Evolutionary conservation across 2,329 filamentous ascomycete species (phyloP), one percentile per base, ranked within the genome.

Genomic region (Fusarium sp.): DNA sequence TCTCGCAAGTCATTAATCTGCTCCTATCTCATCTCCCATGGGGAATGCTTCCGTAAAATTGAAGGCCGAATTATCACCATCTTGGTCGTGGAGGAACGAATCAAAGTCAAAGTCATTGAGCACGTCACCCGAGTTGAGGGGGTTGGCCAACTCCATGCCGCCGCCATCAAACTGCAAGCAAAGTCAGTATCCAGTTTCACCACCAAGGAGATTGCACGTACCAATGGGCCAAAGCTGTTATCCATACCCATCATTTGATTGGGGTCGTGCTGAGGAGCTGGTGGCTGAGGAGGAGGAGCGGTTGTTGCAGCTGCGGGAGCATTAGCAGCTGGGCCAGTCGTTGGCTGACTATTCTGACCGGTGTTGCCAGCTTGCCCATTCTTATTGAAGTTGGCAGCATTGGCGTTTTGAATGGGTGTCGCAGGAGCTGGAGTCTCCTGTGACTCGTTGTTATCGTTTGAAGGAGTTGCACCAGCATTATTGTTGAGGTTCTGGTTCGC

Each of bases 101-200:
- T 92, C 90, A 74, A 92, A 86, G 71, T 92, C 90, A 76, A 92
- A 92, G 73, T 91, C 90, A 75, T 89, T 89, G 54, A 92, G 84
- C 41, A 92, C 90, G 77, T 92, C 87, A 61, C 82, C 82, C 11
- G 86, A 85, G 68, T 84, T 84, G 32, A 87, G 79, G 5, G 89
- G 87, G 72, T 90, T 89, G 62, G 87, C 84, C 78, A 90, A 88
- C 63, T 88, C 88, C 81, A 91, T 86, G 45, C 75, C 59, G 50
- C 77, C 79, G 62, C 78, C 79, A 65, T 87, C 84, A 79, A 83
- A 83, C 80, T 84, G 65, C 14, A 61, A 20, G 8, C 22, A 18
- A 72, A 61, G 77, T 76, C 52, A 71, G 72, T 24, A 45, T 9
- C 39, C 14, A 5, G 4, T 0, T 22, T 51, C 7, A 26, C 5